Base-by-base conservation (phyloP, 2,329 filamentous ascomycete genomes). In the Colletotrichum euphorbiae region DNA sequence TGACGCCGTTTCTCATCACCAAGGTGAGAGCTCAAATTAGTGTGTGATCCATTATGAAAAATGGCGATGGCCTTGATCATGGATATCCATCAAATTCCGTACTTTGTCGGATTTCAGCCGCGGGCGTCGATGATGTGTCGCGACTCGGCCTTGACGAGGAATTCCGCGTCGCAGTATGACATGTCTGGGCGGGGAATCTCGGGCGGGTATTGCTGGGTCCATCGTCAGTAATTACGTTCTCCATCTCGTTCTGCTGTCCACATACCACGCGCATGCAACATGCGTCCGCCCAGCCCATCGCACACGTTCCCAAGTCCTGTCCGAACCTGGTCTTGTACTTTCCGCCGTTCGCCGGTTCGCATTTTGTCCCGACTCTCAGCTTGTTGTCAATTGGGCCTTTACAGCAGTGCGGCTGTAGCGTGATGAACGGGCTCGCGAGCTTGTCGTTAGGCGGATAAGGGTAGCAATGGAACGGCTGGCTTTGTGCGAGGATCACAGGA, bases 181-280 rank as follows among this genome's bases (percentile, higher is more conserved):
- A 69, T 60, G 21, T 46, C 42, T 5, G 65, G 69, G 21, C 54
- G 54, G 7, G 6, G 3, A 38, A 70, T 69, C 19, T 70, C 69
- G 13, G 69, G 69, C 36, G 69, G 69, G 15, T 70, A 70, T 42
- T 69, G 50, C 69, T 70, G 33, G 15, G 19, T 7, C 13, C 17
- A 13, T 24, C 8, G 48, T 70, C 36, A 69, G 59, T 15, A 38
- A 38, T 12, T 33, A 8, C 24, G 5, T 19, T n/a, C 15, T 45
- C 12, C 1, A 28, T 13, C 6, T 13, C 15, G 7, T n/a, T 17
- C 19, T 3, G 24, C 40, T 13, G 42, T 60, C 7, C 13, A 54
- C 69, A 2, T 57, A 70, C 69, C 65, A 65, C 6, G 13, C 55
- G 69, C 69, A 70, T 70, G 15, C 69, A 70, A 45, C 69, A 70